These are phyloP conservation scores for Trichocladium uniseriatum DNA, from an alignment of 495 filamentous ascomycete genomes.

Conservation along the genomic window DNA sequence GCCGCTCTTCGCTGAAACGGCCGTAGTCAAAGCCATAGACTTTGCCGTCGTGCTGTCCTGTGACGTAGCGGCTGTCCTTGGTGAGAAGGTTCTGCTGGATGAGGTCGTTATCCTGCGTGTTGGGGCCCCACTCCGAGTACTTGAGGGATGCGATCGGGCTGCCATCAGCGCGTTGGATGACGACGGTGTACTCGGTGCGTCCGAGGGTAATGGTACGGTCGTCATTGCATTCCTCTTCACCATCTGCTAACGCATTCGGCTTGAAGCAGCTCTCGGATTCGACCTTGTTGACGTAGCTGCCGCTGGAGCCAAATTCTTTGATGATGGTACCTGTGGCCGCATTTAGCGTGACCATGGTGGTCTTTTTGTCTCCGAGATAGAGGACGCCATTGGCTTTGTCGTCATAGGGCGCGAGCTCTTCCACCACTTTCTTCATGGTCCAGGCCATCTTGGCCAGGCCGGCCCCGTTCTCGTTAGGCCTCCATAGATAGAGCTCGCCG, in stretches of 20 bases:
- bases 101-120: slow-evolving; percentile 83
- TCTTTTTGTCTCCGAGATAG: slow-evolving; percentile 88
- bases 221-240: slow-evolving; percentile 62
- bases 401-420: slow-evolving; percentile 58
- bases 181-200: slow-evolving; percentile 78
- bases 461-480: slow-evolving; percentile 55
- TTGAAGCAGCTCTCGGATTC: slow-evolving; percentile 48
- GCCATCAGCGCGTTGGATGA: slow-evolving; percentile 66
- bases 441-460: slow-evolving; percentile 71
- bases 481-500: slow-evolving; percentile 83
- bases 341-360: slow-evolving; percentile 77
- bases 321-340: slow-evolving; percentile 68
- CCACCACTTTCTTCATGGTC: slow-evolving; percentile 74
- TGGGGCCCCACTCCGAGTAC: slow-evolving; percentile 92
- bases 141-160: slow-evolving; percentile 79
- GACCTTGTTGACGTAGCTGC: slow-evolving; percentile 34
- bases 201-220: slow-evolving; percentile 68
- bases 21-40: slow-evolving; percentile 72
- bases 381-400: slow-evolving; percentile 62
- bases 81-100: slow-evolving; percentile 67
- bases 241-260: slow-evolving; percentile 51
- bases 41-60: slow-evolving; percentile 76
- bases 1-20: slow-evolving; percentile 26
- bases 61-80: slow-evolving; percentile 83
- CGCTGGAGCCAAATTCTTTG: slow-evolving; percentile 40